phyloP scores from a whole-genome alignment of 257 asterid genomes.

The Cinchona pubescens region DNA sequence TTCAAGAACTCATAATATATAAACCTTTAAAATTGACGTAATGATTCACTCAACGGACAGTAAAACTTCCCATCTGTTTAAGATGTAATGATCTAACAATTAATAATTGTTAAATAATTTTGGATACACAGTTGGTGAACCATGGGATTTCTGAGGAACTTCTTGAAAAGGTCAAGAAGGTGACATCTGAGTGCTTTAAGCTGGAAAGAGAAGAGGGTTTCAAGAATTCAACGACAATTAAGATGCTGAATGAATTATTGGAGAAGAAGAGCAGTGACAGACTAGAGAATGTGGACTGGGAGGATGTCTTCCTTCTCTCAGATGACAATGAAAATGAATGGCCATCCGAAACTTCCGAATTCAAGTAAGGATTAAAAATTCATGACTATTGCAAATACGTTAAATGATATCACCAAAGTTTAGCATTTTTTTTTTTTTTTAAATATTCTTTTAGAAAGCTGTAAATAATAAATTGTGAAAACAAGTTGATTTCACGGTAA shows the following conservation, averaged over 20 bases:
- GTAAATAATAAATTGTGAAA: not conserved
- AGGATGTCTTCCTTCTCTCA: conserved; percentile 74
- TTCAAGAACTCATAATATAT: too few species aligned
- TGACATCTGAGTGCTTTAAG: conserved; percentile 53
- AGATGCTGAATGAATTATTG: conserved; percentile 41
- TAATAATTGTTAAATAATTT: not conserved
- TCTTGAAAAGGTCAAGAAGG: conserved; percentile 69
- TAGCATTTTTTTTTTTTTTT: not conserved
- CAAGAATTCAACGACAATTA: conserved; percentile 51
- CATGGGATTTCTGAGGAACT: conserved; percentile 77
- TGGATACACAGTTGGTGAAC: conserved; percentile 53
- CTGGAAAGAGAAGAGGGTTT: conserved; percentile 56
- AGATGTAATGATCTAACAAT: too few species aligned
- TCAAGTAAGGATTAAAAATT: conserved; percentile 47
- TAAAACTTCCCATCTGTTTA: too few species aligned
- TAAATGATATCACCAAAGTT: not conserved
- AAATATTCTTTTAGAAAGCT: not conserved
- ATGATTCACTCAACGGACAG: too few species aligned
- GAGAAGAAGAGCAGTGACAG: conserved; percentile 41
- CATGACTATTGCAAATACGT: not conserved
- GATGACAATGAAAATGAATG: conserved; percentile 64
- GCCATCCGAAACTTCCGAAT: conserved; percentile 50
- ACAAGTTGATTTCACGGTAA: too few species aligned
- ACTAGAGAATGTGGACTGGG: conserved; percentile 71
- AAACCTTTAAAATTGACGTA: too few species aligned